Evolutionary conservation across 2,329 filamentous ascomycete species (phyloP).

Genomic region (Alternaria sp.): DNA sequence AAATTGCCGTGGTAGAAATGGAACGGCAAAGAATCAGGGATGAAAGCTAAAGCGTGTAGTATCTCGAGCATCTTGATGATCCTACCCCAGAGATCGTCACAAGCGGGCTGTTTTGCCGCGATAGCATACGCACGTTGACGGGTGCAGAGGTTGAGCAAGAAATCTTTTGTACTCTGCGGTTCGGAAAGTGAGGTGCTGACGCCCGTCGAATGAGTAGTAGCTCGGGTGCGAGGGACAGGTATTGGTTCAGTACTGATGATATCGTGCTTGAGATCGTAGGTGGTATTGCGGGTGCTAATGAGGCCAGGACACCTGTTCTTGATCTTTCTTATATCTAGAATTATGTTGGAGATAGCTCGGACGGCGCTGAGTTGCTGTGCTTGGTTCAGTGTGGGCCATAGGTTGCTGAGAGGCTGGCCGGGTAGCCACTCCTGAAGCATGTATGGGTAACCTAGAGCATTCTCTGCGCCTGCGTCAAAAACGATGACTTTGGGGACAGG

Average conservation of each 20-base stretch:
- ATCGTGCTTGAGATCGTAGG: neutral
- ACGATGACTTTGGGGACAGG: constrained; percentile 17
- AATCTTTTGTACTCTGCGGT: neutral
- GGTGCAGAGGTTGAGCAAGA: neutral
- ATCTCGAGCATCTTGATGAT: neutral
- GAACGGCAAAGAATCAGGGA: neutral
- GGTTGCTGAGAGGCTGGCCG: constrained; percentile 4
- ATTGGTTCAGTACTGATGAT: neutral
- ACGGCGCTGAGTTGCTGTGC: constrained; percentile 13
- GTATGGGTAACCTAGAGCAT: constrained; percentile 15
- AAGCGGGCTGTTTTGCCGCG: neutral
- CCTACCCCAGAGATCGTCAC: neutral
- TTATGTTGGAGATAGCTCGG: neutral
- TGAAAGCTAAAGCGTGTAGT: neutral
- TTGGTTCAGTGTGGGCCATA: constrained; percentile 13
- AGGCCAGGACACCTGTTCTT: neutral
- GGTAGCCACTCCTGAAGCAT: constrained; percentile 25
- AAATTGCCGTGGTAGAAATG: neutral
- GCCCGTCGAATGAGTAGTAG: no score
- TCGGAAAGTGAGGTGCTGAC: neutral
- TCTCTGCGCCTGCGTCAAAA: constrained; percentile 9
- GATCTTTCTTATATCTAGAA: neutral
- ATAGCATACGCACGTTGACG: neutral
- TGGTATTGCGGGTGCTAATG: neutral
- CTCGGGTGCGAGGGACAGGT: neutral